These are phyloP conservation scores for Aphanomyces stellatus DNA, from an alignment of 352 stramenopile genomes.

Conservation along the genomic window DNA sequence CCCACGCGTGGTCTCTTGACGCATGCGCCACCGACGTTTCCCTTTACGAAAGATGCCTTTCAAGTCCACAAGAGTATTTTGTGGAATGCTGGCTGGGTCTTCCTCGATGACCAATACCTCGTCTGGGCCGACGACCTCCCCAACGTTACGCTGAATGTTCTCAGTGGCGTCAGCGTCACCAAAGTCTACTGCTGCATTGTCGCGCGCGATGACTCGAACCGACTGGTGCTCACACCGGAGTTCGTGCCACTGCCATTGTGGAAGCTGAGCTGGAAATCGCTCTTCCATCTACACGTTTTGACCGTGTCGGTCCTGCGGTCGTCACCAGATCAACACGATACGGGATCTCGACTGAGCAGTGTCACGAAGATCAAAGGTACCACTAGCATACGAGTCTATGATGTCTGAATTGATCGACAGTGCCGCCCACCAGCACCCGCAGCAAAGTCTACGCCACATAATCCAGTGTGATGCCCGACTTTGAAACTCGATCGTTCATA, in stretches of 20 bases:
- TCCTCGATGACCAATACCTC: neutral
- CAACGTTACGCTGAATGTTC: neutral
- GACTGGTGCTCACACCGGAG: neutral
- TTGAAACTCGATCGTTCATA: too few relatives aligned
- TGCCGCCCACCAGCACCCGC: too few relatives aligned
- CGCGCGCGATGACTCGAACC: neutral
- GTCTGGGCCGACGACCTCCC: slow-evolving; percentile 11
- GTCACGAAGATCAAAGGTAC: too few relatives aligned
- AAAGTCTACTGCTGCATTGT: slow-evolving; percentile 5
- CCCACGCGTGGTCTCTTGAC: neutral
- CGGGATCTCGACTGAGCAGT: too few relatives aligned
- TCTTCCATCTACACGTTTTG: too few relatives aligned
- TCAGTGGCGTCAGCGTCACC: neutral
- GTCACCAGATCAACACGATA: too few relatives aligned
- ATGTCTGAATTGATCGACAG: too few relatives aligned
- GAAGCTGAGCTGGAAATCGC: neutral
- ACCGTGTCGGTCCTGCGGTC: too few relatives aligned
- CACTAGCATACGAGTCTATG: too few relatives aligned
- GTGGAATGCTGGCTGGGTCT: slow-evolving; percentile 5
- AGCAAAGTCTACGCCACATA: too few relatives aligned
- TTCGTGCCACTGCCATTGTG: neutral
- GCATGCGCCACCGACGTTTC: neutral
- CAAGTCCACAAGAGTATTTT: neutral
- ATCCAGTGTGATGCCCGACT: too few relatives aligned
- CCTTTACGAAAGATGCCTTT: neutral